phyloP scores from a whole-genome alignment of 306 rosid species.

The Canavalia gladiata region DNA sequence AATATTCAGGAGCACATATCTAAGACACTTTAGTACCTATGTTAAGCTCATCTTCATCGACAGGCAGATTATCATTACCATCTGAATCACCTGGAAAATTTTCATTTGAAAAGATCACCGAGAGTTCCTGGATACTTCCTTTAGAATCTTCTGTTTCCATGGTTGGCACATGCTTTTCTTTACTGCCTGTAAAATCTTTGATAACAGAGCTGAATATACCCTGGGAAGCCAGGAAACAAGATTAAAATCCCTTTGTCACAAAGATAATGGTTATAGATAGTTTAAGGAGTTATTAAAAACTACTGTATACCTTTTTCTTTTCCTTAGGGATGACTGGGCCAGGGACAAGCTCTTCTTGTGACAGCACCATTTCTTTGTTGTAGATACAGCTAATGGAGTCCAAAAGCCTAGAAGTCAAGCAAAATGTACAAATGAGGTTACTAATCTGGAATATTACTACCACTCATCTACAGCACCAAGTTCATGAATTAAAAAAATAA shows the following conservation, averaged over 20 bases:
- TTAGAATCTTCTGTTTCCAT: slow-evolving; percentile 68
- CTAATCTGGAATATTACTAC: slow-evolving; percentile 2
- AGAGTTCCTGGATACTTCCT: slow-evolving; percentile 72
- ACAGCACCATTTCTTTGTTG: slow-evolving; percentile 60
- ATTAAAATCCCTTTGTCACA: slow-evolving; percentile 33
- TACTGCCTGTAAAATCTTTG: slow-evolving; percentile 81
- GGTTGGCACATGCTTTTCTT: slow-evolving; percentile 67
- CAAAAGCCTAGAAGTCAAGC: slow-evolving; percentile 60
- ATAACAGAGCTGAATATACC: slow-evolving; percentile 89
- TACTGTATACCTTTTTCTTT: slow-evolving; percentile 74
- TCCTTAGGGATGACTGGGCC: slow-evolving; percentile 64
- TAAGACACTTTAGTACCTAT: slow-evolving; percentile 65
- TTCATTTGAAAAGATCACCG: slow-evolving; percentile 65
- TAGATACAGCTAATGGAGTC: slow-evolving; percentile 67
- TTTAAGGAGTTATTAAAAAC: slow-evolving; percentile 13
- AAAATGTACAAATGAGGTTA: slow-evolving; percentile 28
- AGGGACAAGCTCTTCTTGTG: slow-evolving; percentile 63
- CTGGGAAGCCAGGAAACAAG: slow-evolving; percentile 51
- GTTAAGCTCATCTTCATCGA: slow-evolving; percentile 62
- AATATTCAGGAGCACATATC: slow-evolving; percentile 15
- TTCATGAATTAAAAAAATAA: background rate
- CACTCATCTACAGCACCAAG: background rate
- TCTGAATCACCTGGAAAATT: slow-evolving; percentile 60
- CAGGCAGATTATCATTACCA: slow-evolving; percentile 53
- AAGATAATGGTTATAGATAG: background rate